Conservation (phyloP, 2,329 filamentous ascomycete genomes). For the Tolypocladium ophioglossoides region DNA sequence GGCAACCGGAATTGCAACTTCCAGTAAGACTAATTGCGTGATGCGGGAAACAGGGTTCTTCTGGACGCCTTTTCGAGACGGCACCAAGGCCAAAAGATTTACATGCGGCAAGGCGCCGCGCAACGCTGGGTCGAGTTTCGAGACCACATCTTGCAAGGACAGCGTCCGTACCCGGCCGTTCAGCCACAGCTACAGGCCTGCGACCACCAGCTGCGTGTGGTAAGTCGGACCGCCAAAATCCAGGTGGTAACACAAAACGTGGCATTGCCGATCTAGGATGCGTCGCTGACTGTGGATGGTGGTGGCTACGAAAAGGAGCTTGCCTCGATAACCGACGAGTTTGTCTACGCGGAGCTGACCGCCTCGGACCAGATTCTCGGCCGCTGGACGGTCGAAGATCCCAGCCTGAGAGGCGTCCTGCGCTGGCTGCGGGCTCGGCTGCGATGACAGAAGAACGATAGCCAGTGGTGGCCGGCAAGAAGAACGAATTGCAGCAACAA, state of each 20-base stretch:
- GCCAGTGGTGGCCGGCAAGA: background rate
- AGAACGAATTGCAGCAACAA: background rate
- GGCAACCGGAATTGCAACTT: background rate
- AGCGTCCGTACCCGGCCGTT: constrained; percentile 34
- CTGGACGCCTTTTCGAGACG: constrained; percentile 51
- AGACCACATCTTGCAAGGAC: constrained; percentile 40
- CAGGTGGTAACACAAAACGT: background rate
- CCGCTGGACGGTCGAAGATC: constrained; percentile 54
- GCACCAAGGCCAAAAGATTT: constrained; percentile 56
- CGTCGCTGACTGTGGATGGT: background rate
- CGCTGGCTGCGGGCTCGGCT: constrained; percentile 41
- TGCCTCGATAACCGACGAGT: constrained; percentile 45
- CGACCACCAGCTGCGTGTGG: constrained; percentile 45
- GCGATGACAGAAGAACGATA: constrained; percentile 4
- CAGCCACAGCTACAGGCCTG: constrained; percentile 39
- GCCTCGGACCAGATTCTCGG: constrained; percentile 41
- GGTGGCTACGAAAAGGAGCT: constrained; percentile 36
- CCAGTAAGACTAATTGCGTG: background rate
- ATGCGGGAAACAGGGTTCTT: constrained; percentile 31
- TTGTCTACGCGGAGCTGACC: constrained; percentile 45
- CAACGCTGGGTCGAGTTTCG: constrained; percentile 49
- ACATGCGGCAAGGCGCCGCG: constrained; percentile 47
- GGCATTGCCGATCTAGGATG: background rate
- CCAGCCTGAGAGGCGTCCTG: constrained; percentile 43
- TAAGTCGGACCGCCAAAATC: constrained; percentile 23